Evolutionary conservation across 192 early-diverging fungal genomes (phyloP).

Genomic region (Funneliformis mosseae): DNA sequence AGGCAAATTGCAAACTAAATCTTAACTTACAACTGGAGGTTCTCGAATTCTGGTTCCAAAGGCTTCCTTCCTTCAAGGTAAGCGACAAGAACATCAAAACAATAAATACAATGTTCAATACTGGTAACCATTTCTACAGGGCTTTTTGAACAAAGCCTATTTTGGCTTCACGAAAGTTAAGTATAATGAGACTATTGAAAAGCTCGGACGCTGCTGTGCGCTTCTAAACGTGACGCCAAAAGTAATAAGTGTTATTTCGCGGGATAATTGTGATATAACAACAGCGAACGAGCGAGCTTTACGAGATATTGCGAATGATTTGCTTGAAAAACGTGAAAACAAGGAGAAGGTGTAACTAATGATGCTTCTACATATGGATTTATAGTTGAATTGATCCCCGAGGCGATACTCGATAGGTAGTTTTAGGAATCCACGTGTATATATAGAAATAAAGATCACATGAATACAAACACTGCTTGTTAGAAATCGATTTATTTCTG

Average conservation of each 20-base stretch:
- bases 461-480: no score
- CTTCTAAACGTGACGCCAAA: neutral
- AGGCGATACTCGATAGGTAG: no score
- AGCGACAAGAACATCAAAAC: slow-evolving; percentile 75
- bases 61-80: slow-evolving; percentile 54
- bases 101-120: slow-evolving; percentile 74
- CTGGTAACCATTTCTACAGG: slow-evolving; percentile 18
- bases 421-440: no score
- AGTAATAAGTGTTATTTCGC: neutral
- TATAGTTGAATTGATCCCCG: neutral
- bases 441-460: no score
- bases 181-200: neutral
- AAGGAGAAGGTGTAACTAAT: neutral
- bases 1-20: neutral
- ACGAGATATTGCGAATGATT: neutral
- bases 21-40: slow-evolving; percentile 64
- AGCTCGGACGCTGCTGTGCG: neutral
- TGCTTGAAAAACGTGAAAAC: neutral
- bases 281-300: neutral
- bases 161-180: neutral
- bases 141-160: neutral
- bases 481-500: no score
- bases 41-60: slow-evolving; percentile 55
- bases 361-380: neutral
- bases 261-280: neutral